Evolutionary conservation across 129 eudicot species (phyloP), one percentile per base, ranked within the genome.

Genomic region (Solidago caesia): DNA sequence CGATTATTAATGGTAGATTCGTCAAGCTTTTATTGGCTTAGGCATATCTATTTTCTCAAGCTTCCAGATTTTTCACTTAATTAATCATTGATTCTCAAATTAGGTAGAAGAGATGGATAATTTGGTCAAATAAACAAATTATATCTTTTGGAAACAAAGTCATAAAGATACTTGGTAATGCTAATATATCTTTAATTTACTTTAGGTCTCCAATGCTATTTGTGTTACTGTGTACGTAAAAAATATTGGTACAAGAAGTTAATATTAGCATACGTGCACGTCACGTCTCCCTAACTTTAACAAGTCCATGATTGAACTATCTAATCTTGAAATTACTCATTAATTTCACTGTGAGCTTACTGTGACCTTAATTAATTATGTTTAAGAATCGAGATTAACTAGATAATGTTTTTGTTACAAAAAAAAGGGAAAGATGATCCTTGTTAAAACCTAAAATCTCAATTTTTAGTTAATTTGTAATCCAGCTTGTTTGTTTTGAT

Each of bases 21-120:
- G 73, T 79, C 78, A 64, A 60, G 21, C n/a, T 70, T 77, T 77
- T 41, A 70, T 77, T 70, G 81, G 71, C 44, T 61, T 62, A 7
- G 33, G 46, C 56, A 33, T 9, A 49, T 61, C 46, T 51, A 42
- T 77, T 46, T 59, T 16, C 75, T 46, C 70, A 29, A 9, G 12
- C 8, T 49, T 78, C 72, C 63, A 71, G 59, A 51, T 7, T 43
- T 70, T 9, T 60, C 43, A 47, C 16, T 58, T 45, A 68, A 33
- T 10, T 59, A 77, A 48, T 77, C 61, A 57, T 49, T 39, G 16
- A 47, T 60, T 59, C 2, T 41, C 39, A 26, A 67, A 6, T 63
- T 63, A 64, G 44, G 41, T 25, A 11, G 46, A 16, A n/a, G 9
- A n/a, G 29, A 42, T 65, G 70, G 15, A 26, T 65, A 41, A 60